phyloP scores from a whole-genome alignment of 306 rosid genomes.

The Trichosanthes cucumerina region DNA sequence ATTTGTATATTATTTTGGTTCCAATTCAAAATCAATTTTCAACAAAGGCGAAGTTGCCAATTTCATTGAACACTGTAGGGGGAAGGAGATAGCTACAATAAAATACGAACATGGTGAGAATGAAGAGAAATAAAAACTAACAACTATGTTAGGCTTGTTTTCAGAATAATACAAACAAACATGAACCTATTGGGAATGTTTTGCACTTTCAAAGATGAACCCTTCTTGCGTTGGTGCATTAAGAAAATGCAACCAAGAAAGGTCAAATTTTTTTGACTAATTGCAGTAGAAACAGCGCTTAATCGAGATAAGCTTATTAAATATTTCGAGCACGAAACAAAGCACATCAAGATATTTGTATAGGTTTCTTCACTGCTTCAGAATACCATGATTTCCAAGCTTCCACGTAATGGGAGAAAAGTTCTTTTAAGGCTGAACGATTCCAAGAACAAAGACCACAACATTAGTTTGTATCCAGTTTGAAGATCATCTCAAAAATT shows the following conservation, averaged over 20 bases:
- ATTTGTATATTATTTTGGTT: neutral
- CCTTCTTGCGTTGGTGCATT: neutral
- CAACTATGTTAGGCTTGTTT: slow-evolving; percentile 12
- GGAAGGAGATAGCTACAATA: neutral
- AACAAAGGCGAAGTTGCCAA: neutral
- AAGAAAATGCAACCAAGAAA: slow-evolving; percentile 6
- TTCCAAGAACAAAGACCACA: slow-evolving; percentile 9
- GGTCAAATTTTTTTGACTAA: neutral
- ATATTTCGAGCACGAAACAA: neutral
- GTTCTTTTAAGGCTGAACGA: slow-evolving; percentile 25
- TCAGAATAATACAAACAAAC: slow-evolving; percentile 7
- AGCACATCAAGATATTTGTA: slow-evolving; percentile 10
- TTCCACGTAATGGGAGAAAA: slow-evolving; percentile 44
- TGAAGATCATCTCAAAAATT: slow-evolving; percentile 11
- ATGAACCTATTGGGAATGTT: neutral
- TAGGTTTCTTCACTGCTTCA: slow-evolving; percentile 17
- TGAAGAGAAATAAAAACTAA: neutral
- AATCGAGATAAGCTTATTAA: neutral
- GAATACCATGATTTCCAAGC: slow-evolving; percentile 40
- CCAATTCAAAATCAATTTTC: neutral
- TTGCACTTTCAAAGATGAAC: neutral
- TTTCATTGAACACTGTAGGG: neutral
- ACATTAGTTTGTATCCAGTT: neutral
- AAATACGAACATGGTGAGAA: neutral
- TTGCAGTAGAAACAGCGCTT: neutral